These are phyloP conservation scores for Daldinia childiae DNA, from an alignment of 495 filamentous ascomycete species.

Conservation along the genomic window DNA sequence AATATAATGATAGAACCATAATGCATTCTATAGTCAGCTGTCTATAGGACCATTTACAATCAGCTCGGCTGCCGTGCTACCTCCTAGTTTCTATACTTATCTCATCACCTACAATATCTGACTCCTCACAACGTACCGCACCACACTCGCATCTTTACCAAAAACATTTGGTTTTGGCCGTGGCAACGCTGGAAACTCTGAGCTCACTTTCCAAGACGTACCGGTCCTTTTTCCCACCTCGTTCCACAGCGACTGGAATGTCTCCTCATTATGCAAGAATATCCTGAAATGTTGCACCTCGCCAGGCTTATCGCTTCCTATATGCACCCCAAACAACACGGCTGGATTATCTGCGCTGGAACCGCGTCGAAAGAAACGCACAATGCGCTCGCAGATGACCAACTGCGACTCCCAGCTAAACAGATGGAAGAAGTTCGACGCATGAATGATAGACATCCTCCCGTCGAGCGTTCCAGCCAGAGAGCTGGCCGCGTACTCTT, in stretches of 20 bases:
- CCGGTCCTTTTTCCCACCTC: background rate
- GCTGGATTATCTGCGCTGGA: background rate
- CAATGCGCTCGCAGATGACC: slow-evolving; percentile 1
- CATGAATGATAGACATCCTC: background rate
- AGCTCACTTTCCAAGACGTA: background rate
- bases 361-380: background rate
- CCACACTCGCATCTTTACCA: background rate
- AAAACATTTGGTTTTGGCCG: background rate
- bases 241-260: background rate
- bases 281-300: background rate
- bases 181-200: background rate
- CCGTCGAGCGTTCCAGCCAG: background rate
- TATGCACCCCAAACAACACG: background rate
- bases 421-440: background rate
- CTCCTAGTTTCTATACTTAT: background rate
- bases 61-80: background rate
- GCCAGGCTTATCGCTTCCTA: background rate
- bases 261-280: background rate
- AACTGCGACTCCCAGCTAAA: slow-evolving; percentile 1
- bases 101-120: background rate
- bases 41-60: background rate
- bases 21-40: too few species aligned
- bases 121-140: background rate
- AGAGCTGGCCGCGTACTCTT: background rate
- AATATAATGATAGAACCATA: too few species aligned